Conservation (phyloP, 2,329 filamentous ascomycete species). For the Bipolaris bicolor region DNA sequence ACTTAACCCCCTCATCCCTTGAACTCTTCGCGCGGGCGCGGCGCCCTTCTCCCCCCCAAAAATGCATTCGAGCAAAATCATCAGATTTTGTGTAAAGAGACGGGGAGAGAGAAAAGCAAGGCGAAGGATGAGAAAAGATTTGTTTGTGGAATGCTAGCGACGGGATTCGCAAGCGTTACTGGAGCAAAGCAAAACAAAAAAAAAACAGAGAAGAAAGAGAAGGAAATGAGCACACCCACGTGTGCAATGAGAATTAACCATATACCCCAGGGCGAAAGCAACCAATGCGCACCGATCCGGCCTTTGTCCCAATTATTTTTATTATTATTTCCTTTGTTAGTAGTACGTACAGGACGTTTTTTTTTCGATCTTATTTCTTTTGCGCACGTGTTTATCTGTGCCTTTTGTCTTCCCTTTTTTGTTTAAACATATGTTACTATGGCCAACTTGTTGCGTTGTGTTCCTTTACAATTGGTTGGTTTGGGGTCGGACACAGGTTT, state of each 20-base stretch:
- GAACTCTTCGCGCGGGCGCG: no score
- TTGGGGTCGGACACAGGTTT: neutral
- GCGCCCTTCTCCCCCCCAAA: no score
- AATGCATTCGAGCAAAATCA: no score
- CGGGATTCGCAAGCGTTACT: neutral
- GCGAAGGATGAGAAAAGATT: neutral
- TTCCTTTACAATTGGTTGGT: neutral
- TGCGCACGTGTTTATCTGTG: neutral
- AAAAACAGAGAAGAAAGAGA: neutral
- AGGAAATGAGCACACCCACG: neutral
- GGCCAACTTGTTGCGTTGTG: no score
- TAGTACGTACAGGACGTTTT: no score
- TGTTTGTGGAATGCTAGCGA: conserved; percentile 1
- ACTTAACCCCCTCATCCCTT: no score
- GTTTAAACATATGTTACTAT: no score
- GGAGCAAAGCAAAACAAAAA: neutral
- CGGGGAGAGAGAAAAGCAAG: neutral
- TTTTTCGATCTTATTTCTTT: no score
- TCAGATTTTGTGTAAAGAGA: no score
- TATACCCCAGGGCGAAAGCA: neutral
- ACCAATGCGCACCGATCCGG: neutral
- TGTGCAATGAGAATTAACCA: neutral
- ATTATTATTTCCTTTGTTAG: neutral
- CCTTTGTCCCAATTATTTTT: neutral
- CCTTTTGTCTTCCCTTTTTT: neutral